Evolutionary conservation across 352 stramenopile species (phyloP), one percentile per base, ranked within the genome.

Genomic region (Phytophthora pistaciae): DNA sequence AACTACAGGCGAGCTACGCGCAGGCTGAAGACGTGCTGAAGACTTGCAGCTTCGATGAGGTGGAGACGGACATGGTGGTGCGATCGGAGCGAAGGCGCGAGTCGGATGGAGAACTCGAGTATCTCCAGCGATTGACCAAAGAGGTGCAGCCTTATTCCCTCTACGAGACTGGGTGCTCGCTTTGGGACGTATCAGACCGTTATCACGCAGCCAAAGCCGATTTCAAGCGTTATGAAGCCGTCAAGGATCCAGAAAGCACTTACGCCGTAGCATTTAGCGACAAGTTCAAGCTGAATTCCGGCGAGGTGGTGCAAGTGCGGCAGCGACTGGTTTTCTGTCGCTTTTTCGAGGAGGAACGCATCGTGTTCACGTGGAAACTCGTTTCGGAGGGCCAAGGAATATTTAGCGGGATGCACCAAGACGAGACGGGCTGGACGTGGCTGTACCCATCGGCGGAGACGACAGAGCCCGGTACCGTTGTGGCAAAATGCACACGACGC

Each of bases 1-100:
- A 68, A 31, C 18, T 73, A 16, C 23, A 73, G 8, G 20, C 3
- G 16, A 57, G 60, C 7, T 74, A 62, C 40, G 3, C 7, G 9
- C 31, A 16, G 25, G 60, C 55, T 1, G 38, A 65, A 11, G 55
- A 55, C 21, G 44, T 69, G 23, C 56, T 64, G 29, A 18, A 20
- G 25, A 21, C 13, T 31, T 60, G 58, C 31, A 54, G 31, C 5
- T 14, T 55, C 20, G 5, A 31, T 6, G 8, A 16, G 20, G n/a
- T 49, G 27, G 18, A 48, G 44, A 60, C 7, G 10, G 23, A 65
- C 2, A 1, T 49, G n/a, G 23, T 9, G 14, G 23, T 42, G 31
- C n/a, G 36, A 18, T 60, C 60, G 31, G n/a, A 31, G 3, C 64
- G 42, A 29, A 36, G 8, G 5, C 14, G 21, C 7, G 33, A 16